A percentile compares a stretch with the other conserved stretches of the same genome.
Conservation (phyloP, 257 asterid genomes). For the Solanum sitiens region DNA sequence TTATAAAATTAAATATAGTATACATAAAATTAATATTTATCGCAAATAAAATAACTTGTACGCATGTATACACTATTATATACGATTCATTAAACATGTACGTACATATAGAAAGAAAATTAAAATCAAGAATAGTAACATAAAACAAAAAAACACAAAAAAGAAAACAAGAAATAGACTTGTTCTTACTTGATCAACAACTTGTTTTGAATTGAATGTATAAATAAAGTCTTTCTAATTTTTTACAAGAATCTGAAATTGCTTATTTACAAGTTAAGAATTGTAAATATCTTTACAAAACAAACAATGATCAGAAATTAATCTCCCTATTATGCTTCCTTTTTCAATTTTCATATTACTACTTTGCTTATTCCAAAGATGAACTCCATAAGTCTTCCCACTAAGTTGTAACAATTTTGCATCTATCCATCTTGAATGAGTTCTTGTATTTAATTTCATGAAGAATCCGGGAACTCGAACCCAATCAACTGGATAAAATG, state of each 20-base stretch:
- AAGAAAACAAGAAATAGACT: neutral
- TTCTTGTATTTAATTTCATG: constrained; percentile 11
- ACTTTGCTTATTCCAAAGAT: constrained; percentile 64
- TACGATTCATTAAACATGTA: neutral
- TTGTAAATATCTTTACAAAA: constrained; percentile 22
- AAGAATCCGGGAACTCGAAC: constrained; percentile 26
- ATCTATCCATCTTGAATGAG: constrained; percentile 28
- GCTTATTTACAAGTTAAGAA: neutral
- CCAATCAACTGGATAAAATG: constrained; percentile 75
- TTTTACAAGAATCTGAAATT: neutral
- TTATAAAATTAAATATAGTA: too few relatives aligned
- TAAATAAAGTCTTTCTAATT: neutral
- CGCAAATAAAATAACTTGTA: too few relatives aligned
- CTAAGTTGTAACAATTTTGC: constrained; percentile 33
- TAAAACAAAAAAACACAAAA: too few relatives aligned
- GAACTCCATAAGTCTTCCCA: constrained; percentile 44
- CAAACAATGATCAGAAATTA: constrained; percentile 49
- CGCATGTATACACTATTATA: too few relatives aligned
- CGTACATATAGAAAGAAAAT: neutral
- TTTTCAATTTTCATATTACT: constrained; percentile 39
- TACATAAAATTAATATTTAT: too few relatives aligned
- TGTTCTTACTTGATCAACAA: neutral
- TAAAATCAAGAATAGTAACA: neutral
- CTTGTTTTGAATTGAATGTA: neutral
- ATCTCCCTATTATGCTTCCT: constrained; percentile 52